Evolutionary conservation across 2,329 filamentous ascomycete genomes (phyloP), one percentile per base, ranked within the genome.

Genomic region (Chaetothyriales sp.): DNA sequence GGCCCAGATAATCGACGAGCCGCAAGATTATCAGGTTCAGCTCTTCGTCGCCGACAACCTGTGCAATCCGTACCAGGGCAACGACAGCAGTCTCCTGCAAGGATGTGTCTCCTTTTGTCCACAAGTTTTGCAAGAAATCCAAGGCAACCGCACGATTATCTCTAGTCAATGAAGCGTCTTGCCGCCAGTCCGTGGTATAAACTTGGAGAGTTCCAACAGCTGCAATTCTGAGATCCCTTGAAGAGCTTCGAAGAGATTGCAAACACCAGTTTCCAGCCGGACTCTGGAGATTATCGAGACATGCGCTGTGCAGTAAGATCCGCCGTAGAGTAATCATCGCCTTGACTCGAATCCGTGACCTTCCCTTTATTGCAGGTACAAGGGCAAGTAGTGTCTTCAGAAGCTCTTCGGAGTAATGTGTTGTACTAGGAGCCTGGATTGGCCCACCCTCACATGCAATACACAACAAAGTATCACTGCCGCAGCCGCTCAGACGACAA

Each of bases 1-100:
- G 84, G 6, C 90, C 90, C 7, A 96, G 73, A 62, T 92, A 95
- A 52, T 94, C 85, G 7, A 95, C 74, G 5, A 96, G 75, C 57
- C 85, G 81, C 51, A 94, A 75, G 26, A 98, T 71, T 19, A 92
- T 83, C 49, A 95, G 77, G 59, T 92, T 92, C 50, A 95, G 77
- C 63, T 95, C 87, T 55, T 90, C 80, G 55, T 92, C 86, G 15
- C 79, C 77, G 44, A 85, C 83, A 8, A 83, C 75, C 76, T 78
- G 75, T 54, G 86, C 90, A 47, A 95, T 73, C 62, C 87, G 83
- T n/a, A 84, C 84, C 78, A 90, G 88, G 12, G 86, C 84, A 67
- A 92, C 72, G 51, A 96, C 83, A 56, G 86, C 82, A 18, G 86
- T 89, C 66, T 96, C 90, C 48, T 88, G 82, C 44, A 89, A 69